Conservation (phyloP, 306 rosid genomes). For the Alnus glutinosa region DNA sequence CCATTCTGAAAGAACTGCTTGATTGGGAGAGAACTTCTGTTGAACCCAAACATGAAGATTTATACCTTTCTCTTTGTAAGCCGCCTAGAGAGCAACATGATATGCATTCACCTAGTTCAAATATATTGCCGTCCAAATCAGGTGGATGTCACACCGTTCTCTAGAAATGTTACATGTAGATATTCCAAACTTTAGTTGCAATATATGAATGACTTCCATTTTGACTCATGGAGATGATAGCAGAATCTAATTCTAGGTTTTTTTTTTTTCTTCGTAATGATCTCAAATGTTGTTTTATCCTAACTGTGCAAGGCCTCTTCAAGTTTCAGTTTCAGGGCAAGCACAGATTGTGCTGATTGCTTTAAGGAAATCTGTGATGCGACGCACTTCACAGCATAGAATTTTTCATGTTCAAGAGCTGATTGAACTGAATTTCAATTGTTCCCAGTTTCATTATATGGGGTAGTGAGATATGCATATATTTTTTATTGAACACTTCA, state of each 20-base stretch:
- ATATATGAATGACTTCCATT: conserved; percentile 1
- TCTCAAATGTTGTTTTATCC: conserved; percentile 30
- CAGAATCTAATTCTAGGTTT: conserved; percentile 16
- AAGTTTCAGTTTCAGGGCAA: conserved; percentile 40
- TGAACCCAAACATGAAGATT: no score
- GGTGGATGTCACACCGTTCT: conserved; percentile 36
- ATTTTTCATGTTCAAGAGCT: no score
- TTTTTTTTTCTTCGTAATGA: conserved; percentile 1
- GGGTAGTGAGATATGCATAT: no score
- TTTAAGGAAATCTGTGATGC: no score
- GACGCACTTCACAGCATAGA: no score
- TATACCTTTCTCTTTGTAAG: no score
- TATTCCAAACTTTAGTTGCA: no score
- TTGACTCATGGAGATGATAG: conserved; percentile 8
- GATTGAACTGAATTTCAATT: no score
- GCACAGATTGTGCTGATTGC: conserved; percentile 20
- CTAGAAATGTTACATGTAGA: conserved; percentile 18
- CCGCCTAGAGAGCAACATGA: no score
- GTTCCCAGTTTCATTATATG: no score
- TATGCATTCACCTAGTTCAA: no score
- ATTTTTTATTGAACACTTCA: no score
- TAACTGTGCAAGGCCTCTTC: conserved; percentile 36
- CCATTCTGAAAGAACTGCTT: conserved; percentile 58
- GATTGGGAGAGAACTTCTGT: conserved; percentile 47
- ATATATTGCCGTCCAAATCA: background rate